Conservation (phyloP, 2,329 filamentous ascomycete genomes). For the Orbilia quercus region DNA sequence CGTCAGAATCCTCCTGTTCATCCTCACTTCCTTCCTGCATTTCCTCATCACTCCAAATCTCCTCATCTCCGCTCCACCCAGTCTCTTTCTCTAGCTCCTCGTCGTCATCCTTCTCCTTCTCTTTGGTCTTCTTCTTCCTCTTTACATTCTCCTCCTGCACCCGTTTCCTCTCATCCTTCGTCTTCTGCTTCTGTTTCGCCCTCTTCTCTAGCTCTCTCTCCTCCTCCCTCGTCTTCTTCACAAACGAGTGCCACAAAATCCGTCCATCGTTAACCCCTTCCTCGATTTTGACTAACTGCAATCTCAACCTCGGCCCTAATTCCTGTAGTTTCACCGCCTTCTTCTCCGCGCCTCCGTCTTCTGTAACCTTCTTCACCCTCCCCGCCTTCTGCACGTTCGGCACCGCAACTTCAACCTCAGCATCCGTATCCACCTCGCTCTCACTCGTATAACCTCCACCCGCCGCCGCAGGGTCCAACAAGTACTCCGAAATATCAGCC, state of each 20-base stretch:
- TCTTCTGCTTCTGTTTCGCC: slow-evolving; percentile 80
- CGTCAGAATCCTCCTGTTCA: slow-evolving; percentile 30
- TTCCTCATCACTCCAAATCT: slow-evolving; percentile 55
- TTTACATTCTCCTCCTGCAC: slow-evolving; percentile 92
- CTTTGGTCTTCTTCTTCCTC: slow-evolving; percentile 76
- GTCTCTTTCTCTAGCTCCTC: slow-evolving; percentile 61
- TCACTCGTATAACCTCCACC: slow-evolving; percentile 86
- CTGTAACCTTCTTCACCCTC: slow-evolving; percentile 65
- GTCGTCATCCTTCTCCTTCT: slow-evolving; percentile 65
- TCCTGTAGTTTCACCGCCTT: slow-evolving; percentile 92
- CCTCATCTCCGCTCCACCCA: slow-evolving; percentile 54
- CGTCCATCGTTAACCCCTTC: slow-evolving; percentile 90
- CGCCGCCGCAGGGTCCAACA: slow-evolving; percentile 80
- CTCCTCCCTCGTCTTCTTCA: slow-evolving; percentile 84
- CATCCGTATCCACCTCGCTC: slow-evolving; percentile 92
- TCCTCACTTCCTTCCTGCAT: slow-evolving; percentile 51
- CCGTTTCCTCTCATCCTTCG: slow-evolving; percentile 83
- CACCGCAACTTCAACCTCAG: slow-evolving; percentile 84
- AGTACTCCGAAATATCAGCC: slow-evolving; percentile 92
- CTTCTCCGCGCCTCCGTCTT: slow-evolving; percentile 64
- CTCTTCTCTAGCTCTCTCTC: slow-evolving; percentile 80
- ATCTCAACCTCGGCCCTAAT: slow-evolving; percentile 86
- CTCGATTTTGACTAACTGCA: slow-evolving; percentile 94
- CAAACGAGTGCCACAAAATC: slow-evolving; percentile 97
- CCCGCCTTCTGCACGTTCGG: slow-evolving; percentile 71